Conservation (phyloP, 768 basidiomycete species). For the Strobilomyces confusus region DNA sequence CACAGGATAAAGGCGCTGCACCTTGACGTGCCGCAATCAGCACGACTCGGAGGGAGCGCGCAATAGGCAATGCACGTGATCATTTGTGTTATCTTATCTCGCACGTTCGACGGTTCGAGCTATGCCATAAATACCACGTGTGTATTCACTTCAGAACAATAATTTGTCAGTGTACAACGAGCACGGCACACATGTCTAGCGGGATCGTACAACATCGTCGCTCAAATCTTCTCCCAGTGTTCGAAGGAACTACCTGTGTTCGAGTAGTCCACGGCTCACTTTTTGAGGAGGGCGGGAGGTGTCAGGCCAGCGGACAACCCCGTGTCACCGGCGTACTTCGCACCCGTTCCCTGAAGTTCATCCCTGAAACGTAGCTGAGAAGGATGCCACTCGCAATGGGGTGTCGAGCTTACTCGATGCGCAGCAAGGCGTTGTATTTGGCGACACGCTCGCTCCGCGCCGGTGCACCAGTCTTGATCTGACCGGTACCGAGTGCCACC, state of each 20-base stretch:
- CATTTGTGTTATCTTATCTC: constrained; percentile 23
- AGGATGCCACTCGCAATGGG: background rate
- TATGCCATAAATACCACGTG: constrained; percentile 2
- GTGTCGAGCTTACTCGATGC: constrained; percentile 69
- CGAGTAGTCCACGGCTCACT: constrained; percentile 35
- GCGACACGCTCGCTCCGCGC: constrained; percentile 95
- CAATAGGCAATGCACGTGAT: constrained; percentile 23
- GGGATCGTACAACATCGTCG: constrained; percentile 28
- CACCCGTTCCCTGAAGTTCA: constrained; percentile 63
- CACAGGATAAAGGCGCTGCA: constrained; percentile 22
- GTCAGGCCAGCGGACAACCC: constrained; percentile 75
- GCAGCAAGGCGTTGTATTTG: constrained; percentile 87
- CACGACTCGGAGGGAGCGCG: constrained; percentile 1
- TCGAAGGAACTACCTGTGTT: constrained; percentile 3
- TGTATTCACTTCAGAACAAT: constrained; percentile 15
- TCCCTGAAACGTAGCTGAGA: constrained; percentile 45
- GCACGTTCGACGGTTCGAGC: constrained; percentile 9
- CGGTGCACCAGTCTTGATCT: constrained; percentile 99
- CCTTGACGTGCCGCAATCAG: constrained; percentile 12
- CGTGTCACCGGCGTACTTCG: constrained; percentile 69
- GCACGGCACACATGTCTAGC: constrained; percentile 20
- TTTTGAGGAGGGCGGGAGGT: constrained; percentile 70
- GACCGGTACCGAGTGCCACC: constrained; percentile 87
- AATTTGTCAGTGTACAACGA: constrained; percentile 26
- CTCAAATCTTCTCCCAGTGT: background rate